Evolutionary conservation across 1,284 basidiomycete species (phyloP).

Genomic region (Tilletia caries): DNA sequence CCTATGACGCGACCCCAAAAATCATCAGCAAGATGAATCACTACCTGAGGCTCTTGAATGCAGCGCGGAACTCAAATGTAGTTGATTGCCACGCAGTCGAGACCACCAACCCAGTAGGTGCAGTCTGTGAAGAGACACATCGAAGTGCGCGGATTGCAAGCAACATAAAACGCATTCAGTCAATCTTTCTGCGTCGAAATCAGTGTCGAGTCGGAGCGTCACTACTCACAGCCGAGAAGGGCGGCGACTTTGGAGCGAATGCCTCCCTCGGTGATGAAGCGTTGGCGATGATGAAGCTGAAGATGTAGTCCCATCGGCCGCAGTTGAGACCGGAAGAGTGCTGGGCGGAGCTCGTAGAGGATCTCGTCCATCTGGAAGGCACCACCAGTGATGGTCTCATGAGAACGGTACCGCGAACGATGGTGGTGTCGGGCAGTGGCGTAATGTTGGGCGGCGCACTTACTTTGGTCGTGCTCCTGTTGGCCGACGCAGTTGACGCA

Average conservation of each 20-base stretch:
- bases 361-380: slow-evolving; percentile 99
- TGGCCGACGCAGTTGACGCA: too few species aligned
- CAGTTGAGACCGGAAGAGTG: slow-evolving; percentile 97
- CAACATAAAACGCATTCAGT: neutral
- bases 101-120: slow-evolving; percentile 89
- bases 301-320: slow-evolving; percentile 96
- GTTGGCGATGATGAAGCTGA: slow-evolving; percentile 66
- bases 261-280: too few species aligned
- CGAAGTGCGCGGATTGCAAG: too few species aligned
- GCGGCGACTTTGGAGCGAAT: slow-evolving; percentile 44
- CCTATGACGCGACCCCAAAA: neutral
- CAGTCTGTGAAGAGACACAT: too few species aligned
- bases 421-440: too few species aligned
- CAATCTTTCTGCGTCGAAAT: too few species aligned
- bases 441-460: too few species aligned
- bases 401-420: slow-evolving; percentile 86
- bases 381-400: slow-evolving; percentile 98
- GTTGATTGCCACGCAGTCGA: slow-evolving; percentile 95
- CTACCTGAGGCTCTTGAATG: neutral
- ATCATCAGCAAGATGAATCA: neutral
- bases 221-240: slow-evolving; percentile 56
- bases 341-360: slow-evolving; percentile 87
- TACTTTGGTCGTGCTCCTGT: too few species aligned
- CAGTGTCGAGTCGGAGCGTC: too few species aligned
- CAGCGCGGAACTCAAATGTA: slow-evolving; percentile 59